Evolutionary conservation across 176 grass and related monocot genomes (phyloP), one percentile per base, ranked within the genome.

Genomic region (Phragmites australis): DNA sequence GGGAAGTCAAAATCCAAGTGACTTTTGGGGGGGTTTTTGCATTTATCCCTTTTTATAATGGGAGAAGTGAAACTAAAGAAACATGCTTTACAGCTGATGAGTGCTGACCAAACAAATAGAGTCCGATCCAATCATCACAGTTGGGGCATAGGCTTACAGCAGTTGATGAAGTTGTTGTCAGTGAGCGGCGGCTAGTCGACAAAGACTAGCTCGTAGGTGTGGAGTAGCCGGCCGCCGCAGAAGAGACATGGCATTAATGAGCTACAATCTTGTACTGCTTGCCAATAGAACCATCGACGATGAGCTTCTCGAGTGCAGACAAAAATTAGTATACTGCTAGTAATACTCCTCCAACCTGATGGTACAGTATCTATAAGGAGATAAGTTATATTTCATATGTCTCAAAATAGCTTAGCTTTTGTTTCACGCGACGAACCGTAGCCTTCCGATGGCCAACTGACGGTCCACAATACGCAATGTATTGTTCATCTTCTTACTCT

Each of bases 191-290:
- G 16, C 74, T 55, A 47, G 48, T 44, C 65, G 67, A 61, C 67
- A 40, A 48, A 18, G 43, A n/a, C 75, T 84, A 78, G 39, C 66
- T 67, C 40, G 9, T 84, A 88, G 75, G 75, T 41, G 19, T 68
- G 74, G 74, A 73, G 58, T 88, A 79, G 67, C 74, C 51, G 81
- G 87, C 81, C 61, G 69, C 87, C 9, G 3, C 21, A 15, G 22
- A 53, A 69, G 81, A 68, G 81, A 89, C 76, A 84, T 0, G 7
- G 70, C 87, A 84, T 89, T 81, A 65, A 84, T 89, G 76, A 62
- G 69, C 87, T 84, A 84, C 87, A 84, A 73, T 31, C 41, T 25
- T 66, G 2, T 0, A 81, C 82, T 63, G 87, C 76, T 75, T 68
- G 34, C 0, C 53, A 70, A 81, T 41, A 84, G 87, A 74, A 16